Evolutionary conservation across 2,329 filamentous ascomycete genomes (phyloP).

Genomic region (Apiospora saccharicola): DNA sequence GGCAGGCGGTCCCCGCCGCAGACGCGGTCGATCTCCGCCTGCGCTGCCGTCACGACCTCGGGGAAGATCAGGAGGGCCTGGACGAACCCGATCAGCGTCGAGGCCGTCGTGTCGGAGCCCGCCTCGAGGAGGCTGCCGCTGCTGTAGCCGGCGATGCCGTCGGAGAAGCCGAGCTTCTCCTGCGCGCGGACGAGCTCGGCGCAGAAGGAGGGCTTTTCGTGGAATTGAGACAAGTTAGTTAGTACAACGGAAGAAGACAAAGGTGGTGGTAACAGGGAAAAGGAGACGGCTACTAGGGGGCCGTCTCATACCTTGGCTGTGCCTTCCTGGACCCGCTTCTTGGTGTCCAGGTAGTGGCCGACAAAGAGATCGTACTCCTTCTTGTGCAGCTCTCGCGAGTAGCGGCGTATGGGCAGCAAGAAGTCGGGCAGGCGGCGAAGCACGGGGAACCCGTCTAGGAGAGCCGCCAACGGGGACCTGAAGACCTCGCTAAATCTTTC

Average conservation of each 20-base stretch:
- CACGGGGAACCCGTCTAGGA: constrained; percentile 56
- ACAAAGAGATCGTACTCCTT: constrained; percentile 51
- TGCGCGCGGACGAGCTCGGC: constrained; percentile 38
- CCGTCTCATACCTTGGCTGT: constrained; percentile 5
- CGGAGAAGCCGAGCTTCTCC: constrained; percentile 39
- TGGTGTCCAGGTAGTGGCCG: constrained; percentile 48
- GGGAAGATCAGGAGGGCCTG: constrained; percentile 58
- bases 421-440: constrained; percentile 53
- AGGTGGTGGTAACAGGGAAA: neutral
- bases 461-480: constrained; percentile 42
- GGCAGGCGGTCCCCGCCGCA: constrained; percentile 55
- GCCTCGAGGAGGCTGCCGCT: constrained; percentile 39
- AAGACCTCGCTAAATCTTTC: constrained; percentile 34
- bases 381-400: constrained; percentile 51
- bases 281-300: neutral
- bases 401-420: constrained; percentile 45
- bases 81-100: constrained; percentile 54
- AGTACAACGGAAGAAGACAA: neutral
- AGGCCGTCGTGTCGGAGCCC: constrained; percentile 51
- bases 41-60: constrained; percentile 54
- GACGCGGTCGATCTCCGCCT: constrained; percentile 57
- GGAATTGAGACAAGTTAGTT: neutral
- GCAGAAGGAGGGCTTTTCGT: constrained; percentile 35
- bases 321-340: constrained; percentile 30
- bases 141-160: constrained; percentile 45